Conservation (phyloP, 768 basidiomycete genomes). For the Pulveroboletus sp. region DNA sequence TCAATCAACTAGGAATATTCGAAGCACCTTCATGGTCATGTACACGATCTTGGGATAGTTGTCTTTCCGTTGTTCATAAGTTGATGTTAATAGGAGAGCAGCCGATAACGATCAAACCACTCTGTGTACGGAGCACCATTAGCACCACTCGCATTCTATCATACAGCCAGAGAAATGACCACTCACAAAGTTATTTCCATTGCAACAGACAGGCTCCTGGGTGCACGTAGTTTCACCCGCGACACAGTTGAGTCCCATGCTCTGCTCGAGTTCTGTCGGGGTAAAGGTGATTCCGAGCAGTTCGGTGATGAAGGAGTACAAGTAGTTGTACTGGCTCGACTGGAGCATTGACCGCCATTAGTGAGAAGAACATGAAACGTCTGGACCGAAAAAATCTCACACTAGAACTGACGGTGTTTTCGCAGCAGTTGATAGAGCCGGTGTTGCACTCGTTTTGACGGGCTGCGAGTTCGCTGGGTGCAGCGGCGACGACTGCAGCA, state of each 20-base stretch:
- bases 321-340: neutral
- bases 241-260: neutral
- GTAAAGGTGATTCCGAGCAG: neutral
- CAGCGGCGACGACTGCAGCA: constrained; percentile 10
- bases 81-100: too few relatives aligned
- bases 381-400: neutral
- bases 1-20: too few relatives aligned
- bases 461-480: neutral
- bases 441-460: constrained; percentile 8
- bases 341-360: neutral
- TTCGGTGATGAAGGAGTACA: neutral
- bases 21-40: too few relatives aligned
- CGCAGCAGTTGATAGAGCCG: constrained; percentile 13
- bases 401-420: neutral
- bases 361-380: neutral
- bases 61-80: too few relatives aligned
- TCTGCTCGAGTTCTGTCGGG: neutral
- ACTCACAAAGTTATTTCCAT: neutral
- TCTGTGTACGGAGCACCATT: too few relatives aligned
- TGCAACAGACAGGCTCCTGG: neutral
- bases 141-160: too few relatives aligned
- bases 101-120: too few relatives aligned
- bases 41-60: too few relatives aligned
- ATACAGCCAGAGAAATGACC: neutral
- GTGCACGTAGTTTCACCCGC: neutral